A percentile compares a stretch with the other conserved stretches of the same genome.
These are phyloP conservation scores for Miscanthus sacchariflorus DNA, from an alignment of 202 grass and related monocot genomes.

Conservation along the genomic window DNA sequence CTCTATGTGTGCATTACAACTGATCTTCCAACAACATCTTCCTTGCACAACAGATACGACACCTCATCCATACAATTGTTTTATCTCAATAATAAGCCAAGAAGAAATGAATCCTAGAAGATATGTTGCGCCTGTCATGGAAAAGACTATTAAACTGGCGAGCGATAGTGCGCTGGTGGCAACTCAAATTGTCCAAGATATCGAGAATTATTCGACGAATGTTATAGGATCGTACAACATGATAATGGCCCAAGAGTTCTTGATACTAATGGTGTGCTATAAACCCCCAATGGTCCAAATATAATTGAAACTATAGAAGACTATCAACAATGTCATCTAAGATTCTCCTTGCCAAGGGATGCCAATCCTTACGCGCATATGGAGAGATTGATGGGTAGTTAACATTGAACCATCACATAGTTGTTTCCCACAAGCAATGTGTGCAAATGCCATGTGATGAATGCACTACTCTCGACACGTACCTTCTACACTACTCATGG, in stretches of 20 bases:
- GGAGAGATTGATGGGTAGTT: slow-evolving; percentile 70
- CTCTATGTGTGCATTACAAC: slow-evolving; percentile 30
- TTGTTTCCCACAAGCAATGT: slow-evolving; percentile 53
- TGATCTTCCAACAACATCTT: slow-evolving; percentile 14
- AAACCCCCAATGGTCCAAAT: slow-evolving; percentile 14
- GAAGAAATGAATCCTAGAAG: background rate
- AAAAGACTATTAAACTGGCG: background rate
- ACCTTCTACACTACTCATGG: slow-evolving; percentile 10
- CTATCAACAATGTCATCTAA: background rate
- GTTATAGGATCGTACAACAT: background rate
- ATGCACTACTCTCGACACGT: slow-evolving; percentile 33
- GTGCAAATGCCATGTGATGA: slow-evolving; percentile 8
- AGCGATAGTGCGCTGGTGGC: background rate
- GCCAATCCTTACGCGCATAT: slow-evolving; percentile 32
- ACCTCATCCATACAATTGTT: background rate
- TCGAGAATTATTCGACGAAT: background rate
- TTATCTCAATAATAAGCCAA: background rate
- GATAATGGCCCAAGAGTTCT: background rate
- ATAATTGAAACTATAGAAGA: slow-evolving; percentile 20
- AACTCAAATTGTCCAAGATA: slow-evolving; percentile 4
- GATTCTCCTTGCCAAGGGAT: slow-evolving; percentile 6
- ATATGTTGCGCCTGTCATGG: background rate
- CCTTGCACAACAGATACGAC: background rate
- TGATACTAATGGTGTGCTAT: background rate
- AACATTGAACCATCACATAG: slow-evolving; percentile 61